Percentiles rank a stretch among this genome's conserved stretches.
Conservation (phyloP, 2,329 filamentous ascomycete species). For the Emmonsiellopsis sp. region DNA sequence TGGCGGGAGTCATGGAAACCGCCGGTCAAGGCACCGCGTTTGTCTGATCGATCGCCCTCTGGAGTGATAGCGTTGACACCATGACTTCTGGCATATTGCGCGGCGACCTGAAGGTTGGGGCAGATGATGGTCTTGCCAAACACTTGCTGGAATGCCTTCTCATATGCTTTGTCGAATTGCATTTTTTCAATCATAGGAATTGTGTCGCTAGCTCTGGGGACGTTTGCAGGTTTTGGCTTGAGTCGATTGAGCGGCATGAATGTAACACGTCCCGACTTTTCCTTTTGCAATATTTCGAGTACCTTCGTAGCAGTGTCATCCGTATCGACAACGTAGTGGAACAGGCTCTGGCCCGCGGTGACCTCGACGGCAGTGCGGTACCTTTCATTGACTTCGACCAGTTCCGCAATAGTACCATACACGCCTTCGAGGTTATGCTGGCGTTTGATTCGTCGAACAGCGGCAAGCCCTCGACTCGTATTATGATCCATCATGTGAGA, state of each 20-base stretch:
- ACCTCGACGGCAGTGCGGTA: slow-evolving; percentile 88
- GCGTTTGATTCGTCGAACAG: slow-evolving; percentile 71
- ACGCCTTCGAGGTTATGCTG: slow-evolving; percentile 74
- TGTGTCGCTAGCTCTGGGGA: slow-evolving; percentile 79
- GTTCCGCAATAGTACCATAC: slow-evolving; percentile 84
- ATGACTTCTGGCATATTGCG: slow-evolving; percentile 86
- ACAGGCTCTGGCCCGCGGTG: slow-evolving; percentile 82
- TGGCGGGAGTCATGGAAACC: slow-evolving; percentile 81
- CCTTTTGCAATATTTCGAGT: slow-evolving; percentile 67
- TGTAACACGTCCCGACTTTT: slow-evolving; percentile 76
- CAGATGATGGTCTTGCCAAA: slow-evolving; percentile 95
- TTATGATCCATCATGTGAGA: slow-evolving; percentile 82
- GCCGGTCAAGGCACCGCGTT: slow-evolving; percentile 89
- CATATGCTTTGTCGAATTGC: slow-evolving; percentile 64
- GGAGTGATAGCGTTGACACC: slow-evolving; percentile 87
- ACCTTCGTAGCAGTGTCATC: slow-evolving; percentile 77
- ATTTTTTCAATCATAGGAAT: slow-evolving; percentile 81
- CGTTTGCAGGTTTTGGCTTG: slow-evolving; percentile 58
- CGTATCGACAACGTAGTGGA: slow-evolving; percentile 92
- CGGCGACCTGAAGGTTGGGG: slow-evolving; percentile 75
- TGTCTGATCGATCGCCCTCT: slow-evolving; percentile 90
- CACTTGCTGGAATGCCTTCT: slow-evolving; percentile 84
- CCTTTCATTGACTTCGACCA: slow-evolving; percentile 75
- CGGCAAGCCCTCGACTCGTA: slow-evolving; percentile 77
- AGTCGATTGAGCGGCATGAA: slow-evolving; percentile 89